phyloP scores from a whole-genome alignment of 2,329 filamentous ascomycete genomes.

The Taxawa tesnikishii region DNA sequence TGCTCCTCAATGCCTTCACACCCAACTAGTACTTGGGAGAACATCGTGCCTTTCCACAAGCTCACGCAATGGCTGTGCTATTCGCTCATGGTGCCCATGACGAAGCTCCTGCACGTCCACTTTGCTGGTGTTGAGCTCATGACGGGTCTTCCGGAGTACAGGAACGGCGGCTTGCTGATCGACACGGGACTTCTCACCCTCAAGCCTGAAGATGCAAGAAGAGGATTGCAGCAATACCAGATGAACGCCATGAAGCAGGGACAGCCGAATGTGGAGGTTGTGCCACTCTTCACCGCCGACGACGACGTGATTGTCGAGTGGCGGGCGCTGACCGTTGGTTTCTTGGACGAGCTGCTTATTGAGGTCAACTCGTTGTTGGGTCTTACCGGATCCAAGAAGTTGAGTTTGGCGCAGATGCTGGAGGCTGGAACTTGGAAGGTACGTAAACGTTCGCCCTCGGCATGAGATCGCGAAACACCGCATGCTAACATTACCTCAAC shows the following conservation, averaged over 20 bases:
- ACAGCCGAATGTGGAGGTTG: slow-evolving; percentile 59
- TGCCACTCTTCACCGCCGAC: slow-evolving; percentile 58
- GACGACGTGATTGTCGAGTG: slow-evolving; percentile 74
- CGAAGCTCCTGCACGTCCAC: slow-evolving; percentile 64
- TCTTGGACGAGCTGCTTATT: slow-evolving; percentile 56
- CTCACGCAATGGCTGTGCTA: slow-evolving; percentile 91
- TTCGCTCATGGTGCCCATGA: slow-evolving; percentile 86
- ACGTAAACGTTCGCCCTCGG: slow-evolving; percentile 21
- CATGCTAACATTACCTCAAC: slow-evolving; percentile 19
- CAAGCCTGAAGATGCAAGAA: slow-evolving; percentile 55
- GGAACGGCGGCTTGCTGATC: slow-evolving; percentile 81
- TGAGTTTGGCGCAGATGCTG: slow-evolving; percentile 77
- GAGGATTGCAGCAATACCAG: slow-evolving; percentile 58
- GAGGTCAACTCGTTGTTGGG: slow-evolving; percentile 59
- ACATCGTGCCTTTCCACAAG: slow-evolving; percentile 85
- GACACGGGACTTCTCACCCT: slow-evolving; percentile 72
- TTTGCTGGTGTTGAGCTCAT: slow-evolving; percentile 74
- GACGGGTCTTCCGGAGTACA: slow-evolving; percentile 82
- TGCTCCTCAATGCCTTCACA: slow-evolving; percentile 74
- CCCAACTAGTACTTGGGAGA: slow-evolving; percentile 60
- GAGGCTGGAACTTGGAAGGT: slow-evolving; percentile 99
- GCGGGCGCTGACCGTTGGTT: slow-evolving; percentile 63
- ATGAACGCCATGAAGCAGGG: slow-evolving; percentile 62
- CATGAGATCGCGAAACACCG: slow-evolving; percentile 1
- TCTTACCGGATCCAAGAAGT: slow-evolving; percentile 54